Evolutionary conservation across 1,139 yeast genomes (phyloP), one percentile per base, ranked within the genome.

Genomic region (Hyphopichia wangnamkhiaoensis): DNA sequence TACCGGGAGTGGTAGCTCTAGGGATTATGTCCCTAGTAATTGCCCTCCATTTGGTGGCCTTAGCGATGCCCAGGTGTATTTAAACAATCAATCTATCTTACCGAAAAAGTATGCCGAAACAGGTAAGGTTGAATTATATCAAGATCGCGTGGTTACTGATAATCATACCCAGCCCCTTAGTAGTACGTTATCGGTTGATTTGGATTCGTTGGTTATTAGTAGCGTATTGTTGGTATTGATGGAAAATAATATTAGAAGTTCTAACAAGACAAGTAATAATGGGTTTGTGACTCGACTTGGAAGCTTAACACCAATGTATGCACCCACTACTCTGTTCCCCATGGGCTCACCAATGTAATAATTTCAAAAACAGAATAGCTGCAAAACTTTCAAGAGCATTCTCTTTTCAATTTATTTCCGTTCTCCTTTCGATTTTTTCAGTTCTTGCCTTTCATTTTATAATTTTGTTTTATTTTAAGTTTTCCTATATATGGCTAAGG

Each of bases 31-130:
- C 12, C 67, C 74, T 14, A 53, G 56, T 41, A 52, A 62, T 20
- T 43, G 61, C 36, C 78, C 77, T 0, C 76, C 76, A 1, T 71
- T 72, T 53, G 76, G 74, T 1, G 46, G 51, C 2, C 65, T 61
- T 37, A 58, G 54, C 36, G 74, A 70, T 41, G 47, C 65, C 0
- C 35, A 58, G n/a, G 38, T 53, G n/a, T 62, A 60, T 38, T 40
- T 43, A 13, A 47, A 48, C 5, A 41, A 44, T 4, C 34, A 43
- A 18, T 41, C 50, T 6, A 32, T 63, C 1, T 41, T 68, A 3
- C 74, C 74, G 12, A 67, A 61, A 44, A 68, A 59, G 43, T 69
- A 53, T 43, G 46, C 60, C 9, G 74, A 69, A 37, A 48, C 54
- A 9, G 76, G 73, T 4, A 58, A 47, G 34, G 40, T 71, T 15